phyloP scores from a whole-genome alignment of 2,329 filamentous ascomycete species.

The Nemania sp. region DNA sequence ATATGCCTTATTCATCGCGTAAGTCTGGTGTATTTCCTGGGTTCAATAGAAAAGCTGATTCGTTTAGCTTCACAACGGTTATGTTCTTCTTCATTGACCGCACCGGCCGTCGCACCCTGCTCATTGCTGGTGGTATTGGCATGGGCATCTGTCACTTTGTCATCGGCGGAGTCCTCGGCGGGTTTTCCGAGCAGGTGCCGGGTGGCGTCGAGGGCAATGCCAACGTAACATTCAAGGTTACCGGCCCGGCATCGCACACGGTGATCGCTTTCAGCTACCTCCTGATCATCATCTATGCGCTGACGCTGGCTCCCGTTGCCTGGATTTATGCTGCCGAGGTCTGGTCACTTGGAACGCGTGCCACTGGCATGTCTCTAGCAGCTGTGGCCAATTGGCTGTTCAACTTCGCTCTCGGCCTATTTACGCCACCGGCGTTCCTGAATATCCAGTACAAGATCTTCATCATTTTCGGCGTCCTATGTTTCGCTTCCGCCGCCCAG shows the following conservation, averaged over 20 bases:
- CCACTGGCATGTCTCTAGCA: slow-evolving; percentile 69
- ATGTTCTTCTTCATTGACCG: slow-evolving; percentile 66
- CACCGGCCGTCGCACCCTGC: slow-evolving; percentile 71
- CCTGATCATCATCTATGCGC: slow-evolving; percentile 71
- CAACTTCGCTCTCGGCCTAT: slow-evolving; percentile 71
- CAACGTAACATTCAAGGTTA: slow-evolving; percentile 67
- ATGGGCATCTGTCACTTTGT: slow-evolving; percentile 72
- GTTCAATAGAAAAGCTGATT: slow-evolving; percentile 23
- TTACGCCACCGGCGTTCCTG: slow-evolving; percentile 67
- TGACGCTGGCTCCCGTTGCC: slow-evolving; percentile 72
- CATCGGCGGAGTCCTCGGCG: slow-evolving; percentile 65
- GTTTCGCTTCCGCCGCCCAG: slow-evolving; percentile 51
- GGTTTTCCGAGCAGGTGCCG: slow-evolving; percentile 57
- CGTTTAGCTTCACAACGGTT: slow-evolving; percentile 57
- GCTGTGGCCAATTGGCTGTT: slow-evolving; percentile 67
- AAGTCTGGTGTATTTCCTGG: slow-evolving; percentile 28
- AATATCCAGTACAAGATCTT: slow-evolving; percentile 68
- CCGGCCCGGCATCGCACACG: slow-evolving; percentile 65
- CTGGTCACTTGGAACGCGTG: slow-evolving; percentile 71
- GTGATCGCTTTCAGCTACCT: slow-evolving; percentile 76
- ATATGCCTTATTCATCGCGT: slow-evolving; percentile 64
- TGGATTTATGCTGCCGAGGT: slow-evolving; percentile 76
- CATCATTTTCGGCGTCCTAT: slow-evolving; percentile 56
- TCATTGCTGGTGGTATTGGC: slow-evolving; percentile 73
- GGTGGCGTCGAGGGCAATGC: slow-evolving; percentile 60